Conservation (phyloP, 441 rosid species). For the Populus hybrid region DNA sequence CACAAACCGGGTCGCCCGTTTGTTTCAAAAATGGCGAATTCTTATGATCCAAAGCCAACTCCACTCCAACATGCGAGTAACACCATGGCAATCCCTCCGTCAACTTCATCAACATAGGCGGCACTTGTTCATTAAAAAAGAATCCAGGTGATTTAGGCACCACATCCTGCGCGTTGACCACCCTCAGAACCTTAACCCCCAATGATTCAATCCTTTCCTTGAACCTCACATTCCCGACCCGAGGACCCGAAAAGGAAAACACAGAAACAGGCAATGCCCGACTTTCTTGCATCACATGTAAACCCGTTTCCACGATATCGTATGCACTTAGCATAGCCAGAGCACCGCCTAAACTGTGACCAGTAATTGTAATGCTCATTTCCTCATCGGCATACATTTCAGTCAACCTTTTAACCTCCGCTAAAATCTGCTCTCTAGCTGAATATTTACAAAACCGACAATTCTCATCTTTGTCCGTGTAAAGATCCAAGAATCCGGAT, state of each 20-base stretch:
- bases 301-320: slow-evolving; percentile 57
- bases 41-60: slow-evolving; percentile 55
- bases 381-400: slow-evolving; percentile 54
- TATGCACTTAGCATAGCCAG: slow-evolving; percentile 56
- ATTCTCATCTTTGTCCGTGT: slow-evolving; percentile 42
- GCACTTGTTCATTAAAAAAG: slow-evolving; percentile 51
- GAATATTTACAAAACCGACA: slow-evolving; percentile 52
- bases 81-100: slow-evolving; percentile 72
- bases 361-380: slow-evolving; percentile 67
- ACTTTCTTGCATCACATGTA: slow-evolving; percentile 41
- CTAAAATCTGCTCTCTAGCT: slow-evolving; percentile 50
- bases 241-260: slow-evolving; percentile 71
- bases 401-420: slow-evolving; percentile 52
- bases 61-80: slow-evolving; percentile 82
- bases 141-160: slow-evolving; percentile 77
- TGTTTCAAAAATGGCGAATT: slow-evolving; percentile 66
- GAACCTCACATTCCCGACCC: slow-evolving; percentile 61
- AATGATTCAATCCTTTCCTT: slow-evolving; percentile 43
- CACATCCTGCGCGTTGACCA: slow-evolving; percentile 63
- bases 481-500: slow-evolving; percentile 71
- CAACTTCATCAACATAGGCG: slow-evolving; percentile 44
- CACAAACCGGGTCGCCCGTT: slow-evolving; percentile 41
- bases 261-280: slow-evolving; percentile 50
- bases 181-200: slow-evolving; percentile 62
- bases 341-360: slow-evolving; percentile 66